Percentiles rank a stretch among this genome's conserved stretches.
These are phyloP conservation scores for Solanum corneliomulleri DNA, from an alignment of 257 asterid species.

Conservation along the genomic window DNA sequence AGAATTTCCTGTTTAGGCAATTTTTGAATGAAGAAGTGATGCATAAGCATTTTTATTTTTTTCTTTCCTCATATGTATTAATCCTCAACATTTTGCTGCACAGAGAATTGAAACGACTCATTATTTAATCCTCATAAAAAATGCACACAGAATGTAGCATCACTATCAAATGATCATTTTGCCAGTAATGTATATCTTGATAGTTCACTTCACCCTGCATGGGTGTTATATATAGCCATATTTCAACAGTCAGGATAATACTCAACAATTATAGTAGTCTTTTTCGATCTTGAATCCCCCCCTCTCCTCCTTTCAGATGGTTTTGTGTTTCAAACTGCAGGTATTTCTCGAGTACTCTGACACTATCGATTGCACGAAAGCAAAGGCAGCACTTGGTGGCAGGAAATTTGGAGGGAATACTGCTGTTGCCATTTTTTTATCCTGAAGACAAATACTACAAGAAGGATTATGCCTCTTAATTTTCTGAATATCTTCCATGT, in stretches of 20 bases:
- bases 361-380: conserved; percentile 36
- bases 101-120: background rate
- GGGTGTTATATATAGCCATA: background rate
- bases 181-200: background rate
- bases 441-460: conserved; percentile 49
- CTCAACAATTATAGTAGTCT: background rate
- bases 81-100: background rate
- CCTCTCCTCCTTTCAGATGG: background rate
- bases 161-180: background rate
- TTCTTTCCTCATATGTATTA: background rate
- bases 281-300: background rate
- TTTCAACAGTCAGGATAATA: background rate
- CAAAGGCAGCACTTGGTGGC: conserved; percentile 45
- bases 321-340: conserved; percentile 16
- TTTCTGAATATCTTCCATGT: background rate
- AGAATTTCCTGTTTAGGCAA: background rate
- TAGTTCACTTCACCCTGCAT: background rate
- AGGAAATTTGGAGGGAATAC: conserved; percentile 60
- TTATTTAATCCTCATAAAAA: background rate
- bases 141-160: background rate
- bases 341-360: conserved; percentile 57
- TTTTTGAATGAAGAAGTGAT: background rate
- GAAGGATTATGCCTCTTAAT: conserved; percentile 29
- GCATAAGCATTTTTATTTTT: background rate
- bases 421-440: conserved; percentile 34